Conservation (phyloP, 345 rosid genomes). For the Adansonia digitata region DNA sequence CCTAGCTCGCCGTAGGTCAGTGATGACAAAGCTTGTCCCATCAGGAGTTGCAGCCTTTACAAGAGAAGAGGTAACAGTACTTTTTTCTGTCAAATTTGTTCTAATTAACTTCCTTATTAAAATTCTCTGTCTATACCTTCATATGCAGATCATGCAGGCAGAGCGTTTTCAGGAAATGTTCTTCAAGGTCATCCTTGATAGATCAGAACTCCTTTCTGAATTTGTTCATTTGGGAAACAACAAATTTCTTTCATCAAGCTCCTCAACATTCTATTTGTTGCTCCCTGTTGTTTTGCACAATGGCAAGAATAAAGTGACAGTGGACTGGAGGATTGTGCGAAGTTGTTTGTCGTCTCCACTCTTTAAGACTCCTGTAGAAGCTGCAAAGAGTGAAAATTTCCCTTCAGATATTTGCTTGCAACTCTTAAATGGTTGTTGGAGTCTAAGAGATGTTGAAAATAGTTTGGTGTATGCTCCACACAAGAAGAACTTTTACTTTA, state of each 20-base stretch:
- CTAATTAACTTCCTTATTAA: constrained; percentile 3
- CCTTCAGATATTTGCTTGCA: constrained; percentile 27
- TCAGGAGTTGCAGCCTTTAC: constrained; percentile 37
- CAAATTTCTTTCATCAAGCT: constrained; percentile 32
- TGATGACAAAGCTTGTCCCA: constrained; percentile 55
- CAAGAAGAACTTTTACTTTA: constrained; percentile 57
- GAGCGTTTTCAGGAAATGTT: constrained; percentile 74
- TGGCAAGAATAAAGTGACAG: constrained; percentile 26
- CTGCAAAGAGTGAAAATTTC: constrained; percentile 24
- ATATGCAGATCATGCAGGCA: constrained; percentile 58
- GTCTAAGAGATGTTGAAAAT: constrained; percentile 51
- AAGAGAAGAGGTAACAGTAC: constrained; percentile 49
- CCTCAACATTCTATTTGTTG: constrained; percentile 67
- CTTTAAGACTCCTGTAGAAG: constrained; percentile 39
- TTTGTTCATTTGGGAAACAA: constrained; percentile 51
- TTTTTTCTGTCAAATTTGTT: constrained; percentile 7
- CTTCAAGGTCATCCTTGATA: constrained; percentile 67
- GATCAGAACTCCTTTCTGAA: constrained; percentile 45
- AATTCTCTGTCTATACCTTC: constrained; percentile 10
- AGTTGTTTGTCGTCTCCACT: constrained; percentile 81
- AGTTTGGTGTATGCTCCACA: constrained; percentile 64
- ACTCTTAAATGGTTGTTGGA: constrained; percentile 64
- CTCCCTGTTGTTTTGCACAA: constrained; percentile 53
- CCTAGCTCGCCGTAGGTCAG: constrained; percentile 76
- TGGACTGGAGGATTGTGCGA: constrained; percentile 62